Base-by-base conservation (phyloP, 176 grass and related monocot species). In the Leersia perrieri region DNA sequence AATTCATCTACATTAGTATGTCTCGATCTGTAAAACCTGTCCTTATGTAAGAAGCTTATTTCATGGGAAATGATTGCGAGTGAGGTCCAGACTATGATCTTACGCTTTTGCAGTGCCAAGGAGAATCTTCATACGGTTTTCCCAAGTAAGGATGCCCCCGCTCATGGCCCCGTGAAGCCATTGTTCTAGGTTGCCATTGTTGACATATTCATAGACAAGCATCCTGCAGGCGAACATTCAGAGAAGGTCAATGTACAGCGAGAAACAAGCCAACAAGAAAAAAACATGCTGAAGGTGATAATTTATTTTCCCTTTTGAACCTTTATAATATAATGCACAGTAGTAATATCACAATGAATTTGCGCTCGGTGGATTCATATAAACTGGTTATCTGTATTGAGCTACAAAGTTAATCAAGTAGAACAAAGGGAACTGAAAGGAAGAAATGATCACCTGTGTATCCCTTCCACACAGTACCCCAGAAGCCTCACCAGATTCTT, bases 131-230 rank as follows among this genome's bases (percentile, higher is more conserved):
- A 88, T 86, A 34, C 97, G 90, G 75, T 87, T 91, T 81, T 99
- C 97, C 97, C 97, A 99, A 83, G 33, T 93, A 82, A 99, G 97
- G 39, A 92, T 79, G 49, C 93, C 86, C 49, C 93, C 86, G 76
- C 77, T 71, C 73, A 92, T 83, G 42, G 88, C 86, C 33, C 97
- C 97, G 87, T 96, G 93, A 80, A 99, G 91, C 97, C 97, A 99
- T 80, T 99, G 93, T 79, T 99, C 97, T 41, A 99, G 85, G 83
- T 99, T 99, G 49, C 97, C 97, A 87, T 96, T 99, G 82, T 93
- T 92, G 33, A 96, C 97, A 93, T 99, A 96, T 87, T 99, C 97
- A 15, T 96, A 96, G 38, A 99, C 97, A 77, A 99, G 92, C 93
- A 99, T 95, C 87, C 97, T 99, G 76, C 66, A 84, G 28, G 34